Percentiles rank a stretch among this genome's conserved stretches.
phyloP scores from a whole-genome alignment of 176 grass and related monocot genomes.

The Saccharum officinarum region DNA sequence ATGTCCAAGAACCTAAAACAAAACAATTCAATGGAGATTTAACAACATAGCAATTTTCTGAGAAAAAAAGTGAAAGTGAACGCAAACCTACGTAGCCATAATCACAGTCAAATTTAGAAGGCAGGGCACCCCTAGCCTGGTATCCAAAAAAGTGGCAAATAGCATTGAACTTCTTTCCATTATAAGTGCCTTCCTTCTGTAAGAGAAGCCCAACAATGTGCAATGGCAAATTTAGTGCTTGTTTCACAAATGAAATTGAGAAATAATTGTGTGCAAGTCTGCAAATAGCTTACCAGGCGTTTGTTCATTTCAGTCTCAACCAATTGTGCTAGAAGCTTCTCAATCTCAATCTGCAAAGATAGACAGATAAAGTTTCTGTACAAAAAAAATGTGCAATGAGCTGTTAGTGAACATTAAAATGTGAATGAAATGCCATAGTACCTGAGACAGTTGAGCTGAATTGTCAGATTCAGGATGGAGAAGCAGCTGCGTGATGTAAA shows the following conservation, averaged over 20 bases:
- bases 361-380: constrained; percentile 21
- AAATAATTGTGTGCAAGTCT: constrained; percentile 39
- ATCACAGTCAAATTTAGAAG: constrained; percentile 97
- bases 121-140: constrained; percentile 92
- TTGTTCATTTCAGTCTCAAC: constrained; percentile 93
- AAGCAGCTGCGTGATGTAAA: constrained; percentile 66
- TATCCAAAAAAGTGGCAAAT: constrained; percentile 99
- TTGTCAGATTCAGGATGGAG: constrained; percentile 96
- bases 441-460: constrained; percentile 98
- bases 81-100: constrained; percentile 79
- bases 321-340: constrained; percentile 98
- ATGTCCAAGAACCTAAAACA: constrained; percentile 88
- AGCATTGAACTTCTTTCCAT: constrained; percentile 98
- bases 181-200: constrained; percentile 94
- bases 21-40: constrained; percentile 28
- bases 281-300: constrained; percentile 62
- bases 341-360: constrained; percentile 87
- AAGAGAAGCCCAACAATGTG: constrained; percentile 8
- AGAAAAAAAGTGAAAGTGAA: constrained; percentile 7
- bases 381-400: not conserved
- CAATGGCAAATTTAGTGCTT: not conserved
- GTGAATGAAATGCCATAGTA: constrained; percentile 20
- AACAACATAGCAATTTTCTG: constrained; percentile 15
- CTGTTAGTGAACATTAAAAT: not conserved
- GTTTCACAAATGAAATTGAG: not conserved